Evolutionary conservation across 208 protist genomes (phyloP).

Genomic region (Lotmaria passim): DNA sequence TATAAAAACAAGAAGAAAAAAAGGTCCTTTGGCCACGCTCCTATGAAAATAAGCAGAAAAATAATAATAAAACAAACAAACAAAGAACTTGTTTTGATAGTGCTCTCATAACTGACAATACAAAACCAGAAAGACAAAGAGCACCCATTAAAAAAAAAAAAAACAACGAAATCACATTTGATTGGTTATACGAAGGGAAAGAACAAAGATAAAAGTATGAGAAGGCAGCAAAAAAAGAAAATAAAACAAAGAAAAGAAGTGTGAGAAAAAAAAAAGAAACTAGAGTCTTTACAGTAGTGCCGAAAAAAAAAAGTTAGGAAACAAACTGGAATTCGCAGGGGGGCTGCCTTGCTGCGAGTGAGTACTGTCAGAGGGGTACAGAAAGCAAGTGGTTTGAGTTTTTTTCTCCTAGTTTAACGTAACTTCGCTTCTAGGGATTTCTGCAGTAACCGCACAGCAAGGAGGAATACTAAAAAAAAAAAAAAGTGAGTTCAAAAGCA

Average conservation of each 20-base stretch:
- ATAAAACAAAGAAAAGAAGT: constrained; percentile 2
- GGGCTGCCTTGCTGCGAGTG: constrained; percentile 5
- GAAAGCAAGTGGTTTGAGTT: background rate
- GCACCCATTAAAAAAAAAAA: background rate
- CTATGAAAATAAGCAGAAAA: too few relatives aligned
- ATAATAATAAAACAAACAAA: too few relatives aligned
- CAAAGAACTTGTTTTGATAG: too few relatives aligned
- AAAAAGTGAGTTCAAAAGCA: background rate
- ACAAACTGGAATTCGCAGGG: constrained; percentile 16
- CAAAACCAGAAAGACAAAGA: constrained; percentile 22
- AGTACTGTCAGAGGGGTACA: background rate
- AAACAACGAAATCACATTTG: background rate
- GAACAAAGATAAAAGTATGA: background rate
- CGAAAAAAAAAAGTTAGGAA: constrained; percentile 27
- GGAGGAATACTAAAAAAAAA: constrained; percentile 11
- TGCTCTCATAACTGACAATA: background rate
- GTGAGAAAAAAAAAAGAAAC: constrained; percentile 3
- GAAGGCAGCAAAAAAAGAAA: background rate
- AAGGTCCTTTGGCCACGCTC: too few relatives aligned
- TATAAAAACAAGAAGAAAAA: too few relatives aligned
- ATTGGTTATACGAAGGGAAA: background rate
- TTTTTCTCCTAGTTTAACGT: too few relatives aligned
- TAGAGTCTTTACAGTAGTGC: constrained; percentile 9
- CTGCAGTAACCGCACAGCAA: background rate
- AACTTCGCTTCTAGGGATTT: too few relatives aligned